phyloP scores from a whole-genome alignment of 1,284 basidiomycete species.

The Sporisorium graminicola region DNA sequence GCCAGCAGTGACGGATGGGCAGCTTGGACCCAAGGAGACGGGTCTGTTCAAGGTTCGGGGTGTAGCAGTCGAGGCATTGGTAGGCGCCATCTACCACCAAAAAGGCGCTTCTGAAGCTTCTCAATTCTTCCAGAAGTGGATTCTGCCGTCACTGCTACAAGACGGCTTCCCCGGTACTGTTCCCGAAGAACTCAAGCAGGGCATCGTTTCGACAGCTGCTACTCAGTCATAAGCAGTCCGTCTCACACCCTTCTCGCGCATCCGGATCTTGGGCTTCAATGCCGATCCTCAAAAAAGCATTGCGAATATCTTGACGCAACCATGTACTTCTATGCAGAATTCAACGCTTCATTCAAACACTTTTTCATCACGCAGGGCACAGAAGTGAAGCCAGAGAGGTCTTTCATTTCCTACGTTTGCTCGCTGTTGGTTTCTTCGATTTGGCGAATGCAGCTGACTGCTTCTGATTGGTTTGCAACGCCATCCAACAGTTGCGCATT shows the following conservation, averaged over 20 bases:
- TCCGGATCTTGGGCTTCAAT: background rate
- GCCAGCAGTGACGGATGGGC: conserved; percentile 54
- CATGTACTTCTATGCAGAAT: conserved; percentile 44
- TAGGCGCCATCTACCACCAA: conserved; percentile 68
- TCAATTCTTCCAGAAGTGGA: conserved; percentile 31
- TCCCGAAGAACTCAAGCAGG: conserved; percentile 33
- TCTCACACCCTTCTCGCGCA: conserved; percentile 5
- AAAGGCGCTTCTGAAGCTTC: conserved; percentile 40
- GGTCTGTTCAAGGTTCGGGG: conserved; percentile 69
- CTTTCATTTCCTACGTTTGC: conserved; percentile 2
- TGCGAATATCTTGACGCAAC: conserved; percentile 20
- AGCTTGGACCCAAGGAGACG: conserved; percentile 56
- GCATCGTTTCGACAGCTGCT: conserved; percentile 1
- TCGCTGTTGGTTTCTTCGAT: background rate
- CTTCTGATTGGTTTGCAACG: conserved; percentile 5
- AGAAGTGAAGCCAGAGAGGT: background rate
- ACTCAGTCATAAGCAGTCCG: conserved; percentile 8
- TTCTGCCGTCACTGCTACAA: conserved; percentile 34
- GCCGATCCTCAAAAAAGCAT: conserved; percentile 9
- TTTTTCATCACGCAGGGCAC: background rate
- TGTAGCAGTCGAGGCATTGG: conserved; percentile 64
- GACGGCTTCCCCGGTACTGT: conserved; percentile 38
- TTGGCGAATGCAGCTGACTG: background rate
- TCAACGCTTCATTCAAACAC: background rate
- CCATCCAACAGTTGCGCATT: conserved; percentile 55